Evolutionary conservation across 1,284 basidiomycete genomes (phyloP), one percentile per base, ranked within the genome.

Genomic region (Rhodotorula sp.): DNA sequence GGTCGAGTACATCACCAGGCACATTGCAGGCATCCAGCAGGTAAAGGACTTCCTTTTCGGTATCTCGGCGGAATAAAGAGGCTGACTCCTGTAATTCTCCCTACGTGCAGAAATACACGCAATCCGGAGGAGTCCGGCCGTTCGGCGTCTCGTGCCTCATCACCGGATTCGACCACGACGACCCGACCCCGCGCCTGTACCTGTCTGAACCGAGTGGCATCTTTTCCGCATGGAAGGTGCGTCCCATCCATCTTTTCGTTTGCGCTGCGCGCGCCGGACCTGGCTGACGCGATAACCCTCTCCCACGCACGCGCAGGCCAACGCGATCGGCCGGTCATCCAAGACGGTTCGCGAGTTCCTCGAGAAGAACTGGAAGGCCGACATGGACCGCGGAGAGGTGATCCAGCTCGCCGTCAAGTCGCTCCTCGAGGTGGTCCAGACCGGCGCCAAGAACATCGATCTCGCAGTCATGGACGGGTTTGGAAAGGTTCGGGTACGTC

Each of bases 321-420:
- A 94, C 80, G 93, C 97, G 10, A 97, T 99, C 78, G 97, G 97
- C 34, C 89, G 97, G 64, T 97, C 94, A 19, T 94, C 92, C 21
- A 99, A 99, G 84, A 99, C 97, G 7, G 97, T 99, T 18, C 89
- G 95, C 67, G 97, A 99, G 81, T 99, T 99, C 83, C 82, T 99
- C 69, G 97, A 99, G 83, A 99, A 99, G 87, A 97, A 98, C 79
- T 92, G 97, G 84, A 92, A 90, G 77, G 94, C 97, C 75, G 91
- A 92, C 76, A 85, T 97, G 83, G 85, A 86, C 19, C 86, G 91
- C 71, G 93, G 94, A 54, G 92, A 95, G 70, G 88, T 91, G 62
- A 92, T 99, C 83, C 98, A 98, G 82, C 85, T 99, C 54, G 92
- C 97, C 0, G 88, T 99, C 78, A 99, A 98, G 85, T 93, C 91